phyloP scores from a whole-genome alignment of 208 protist genomes.

The Wallacemonas rigidus region DNA sequence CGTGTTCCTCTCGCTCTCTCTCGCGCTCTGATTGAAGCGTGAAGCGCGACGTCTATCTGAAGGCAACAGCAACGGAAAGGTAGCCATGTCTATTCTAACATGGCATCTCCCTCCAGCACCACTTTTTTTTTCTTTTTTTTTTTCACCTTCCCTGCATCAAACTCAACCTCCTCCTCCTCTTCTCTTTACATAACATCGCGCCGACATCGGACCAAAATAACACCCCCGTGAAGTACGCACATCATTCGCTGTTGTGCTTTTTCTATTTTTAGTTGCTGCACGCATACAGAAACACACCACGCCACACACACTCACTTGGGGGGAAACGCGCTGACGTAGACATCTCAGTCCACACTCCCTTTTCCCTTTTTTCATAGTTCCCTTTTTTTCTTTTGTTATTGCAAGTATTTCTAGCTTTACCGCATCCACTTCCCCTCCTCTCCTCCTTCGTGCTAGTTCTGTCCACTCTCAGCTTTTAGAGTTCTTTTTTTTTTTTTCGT shows the following conservation, averaged over 20 bases:
- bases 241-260: slow-evolving; percentile 7
- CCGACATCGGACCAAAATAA: too few relatives aligned
- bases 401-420: slow-evolving; percentile 8
- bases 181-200: background rate
- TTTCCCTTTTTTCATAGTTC: slow-evolving; percentile 13
- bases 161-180: background rate
- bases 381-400: slow-evolving; percentile 10
- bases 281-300: background rate
- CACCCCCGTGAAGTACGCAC: background rate
- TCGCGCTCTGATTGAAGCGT: too few relatives aligned
- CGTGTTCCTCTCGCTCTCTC: too few relatives aligned
- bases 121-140: slow-evolving; percentile 23
- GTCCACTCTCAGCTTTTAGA: background rate
- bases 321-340: slow-evolving; percentile 3
- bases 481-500: slow-evolving; percentile 9
- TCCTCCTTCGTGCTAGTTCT: background rate
- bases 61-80: too few relatives aligned
- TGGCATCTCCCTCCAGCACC: background rate
- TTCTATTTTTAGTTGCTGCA: slow-evolving; percentile 3
- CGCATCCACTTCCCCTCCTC: background rate
- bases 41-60: too few relatives aligned
- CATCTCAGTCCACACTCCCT: background rate
- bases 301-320: background rate
- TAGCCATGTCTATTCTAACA: too few relatives aligned
- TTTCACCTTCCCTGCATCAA: background rate